These are phyloP conservation scores for Candida michaelii DNA, from an alignment of 805 yeast species.

Conservation along the genomic window DNA sequence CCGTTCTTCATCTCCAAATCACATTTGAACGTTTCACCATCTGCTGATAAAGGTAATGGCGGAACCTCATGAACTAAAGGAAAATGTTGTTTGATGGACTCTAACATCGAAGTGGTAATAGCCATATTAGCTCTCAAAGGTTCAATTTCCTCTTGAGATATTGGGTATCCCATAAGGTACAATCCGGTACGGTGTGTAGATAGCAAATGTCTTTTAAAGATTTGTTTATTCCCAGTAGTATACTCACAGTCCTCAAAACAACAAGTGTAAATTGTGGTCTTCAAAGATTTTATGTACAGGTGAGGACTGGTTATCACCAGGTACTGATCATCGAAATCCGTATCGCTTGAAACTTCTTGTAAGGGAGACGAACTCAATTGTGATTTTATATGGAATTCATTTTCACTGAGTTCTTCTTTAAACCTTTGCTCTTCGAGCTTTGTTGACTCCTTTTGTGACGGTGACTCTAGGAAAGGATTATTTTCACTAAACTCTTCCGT, in stretches of 20 bases:
- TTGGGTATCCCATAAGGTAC: slow-evolving; percentile 26
- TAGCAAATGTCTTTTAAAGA: slow-evolving; percentile 27
- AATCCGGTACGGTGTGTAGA: slow-evolving; percentile 21
- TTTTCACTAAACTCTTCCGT: not conserved
- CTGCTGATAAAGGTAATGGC: slow-evolving; percentile 20
- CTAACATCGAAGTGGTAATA: slow-evolving; percentile 11
- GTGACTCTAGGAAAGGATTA: slow-evolving; percentile 8
- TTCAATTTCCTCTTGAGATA: slow-evolving; percentile 13
- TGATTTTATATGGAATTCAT: not conserved
- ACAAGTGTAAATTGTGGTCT: slow-evolving; percentile 20
- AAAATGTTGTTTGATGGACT: slow-evolving; percentile 14
- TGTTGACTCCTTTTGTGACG: too few relatives aligned
- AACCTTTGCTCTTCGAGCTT: too few relatives aligned
- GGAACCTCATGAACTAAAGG: slow-evolving; percentile 26
- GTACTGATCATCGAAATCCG: slow-evolving; percentile 26
- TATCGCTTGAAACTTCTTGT: not conserved
- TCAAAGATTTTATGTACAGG: slow-evolving; percentile 9
- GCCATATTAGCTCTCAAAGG: not conserved
- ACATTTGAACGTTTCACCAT: slow-evolving; percentile 21
- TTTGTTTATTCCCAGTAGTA: slow-evolving; percentile 27
- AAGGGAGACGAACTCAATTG: not conserved
- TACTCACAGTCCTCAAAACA: slow-evolving; percentile 26
- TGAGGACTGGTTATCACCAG: slow-evolving; percentile 19
- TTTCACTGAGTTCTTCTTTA: too few relatives aligned
- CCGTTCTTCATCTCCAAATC: slow-evolving; percentile 7